A percentile compares a stretch with the other conserved stretches of the same genome.
Evolutionary conservation across 352 stramenopile species (phyloP).

Genomic region (Pythium scleroteichum): DNA sequence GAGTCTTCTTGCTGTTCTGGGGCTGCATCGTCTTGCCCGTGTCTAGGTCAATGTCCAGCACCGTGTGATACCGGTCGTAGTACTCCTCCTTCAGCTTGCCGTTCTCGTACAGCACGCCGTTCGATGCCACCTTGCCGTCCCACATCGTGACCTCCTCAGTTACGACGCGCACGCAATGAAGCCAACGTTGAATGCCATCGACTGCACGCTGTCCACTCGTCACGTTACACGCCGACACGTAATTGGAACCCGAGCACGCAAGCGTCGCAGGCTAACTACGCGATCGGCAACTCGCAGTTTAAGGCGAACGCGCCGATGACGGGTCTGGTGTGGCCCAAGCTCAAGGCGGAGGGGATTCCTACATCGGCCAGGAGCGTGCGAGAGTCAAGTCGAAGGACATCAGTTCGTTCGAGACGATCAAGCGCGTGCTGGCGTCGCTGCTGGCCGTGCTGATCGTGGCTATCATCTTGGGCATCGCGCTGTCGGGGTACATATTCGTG

Average conservation of each 20-base stretch:
- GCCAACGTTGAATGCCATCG: slow-evolving; percentile 60
- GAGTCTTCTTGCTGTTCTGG: slow-evolving; percentile 63
- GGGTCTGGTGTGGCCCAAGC: slow-evolving; percentile 56
- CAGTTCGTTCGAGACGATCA: slow-evolving; percentile 49
- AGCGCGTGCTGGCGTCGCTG: slow-evolving; percentile 51
- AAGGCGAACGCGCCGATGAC: slow-evolving; percentile 48
- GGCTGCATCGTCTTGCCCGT: slow-evolving; percentile 64
- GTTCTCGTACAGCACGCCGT: slow-evolving; percentile 48
- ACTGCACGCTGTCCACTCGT: slow-evolving; percentile 58
- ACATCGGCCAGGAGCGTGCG: slow-evolving; percentile 57
- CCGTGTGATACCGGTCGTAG: slow-evolving; percentile 45
- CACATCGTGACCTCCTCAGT: slow-evolving; percentile 61
- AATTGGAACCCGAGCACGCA: slow-evolving; percentile 69
- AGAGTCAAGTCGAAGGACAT: slow-evolving; percentile 47
- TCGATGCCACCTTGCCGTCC: slow-evolving; percentile 46
- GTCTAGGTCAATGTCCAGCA: slow-evolving; percentile 59
- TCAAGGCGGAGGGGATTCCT: slow-evolving; percentile 63
- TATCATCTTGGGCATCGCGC: slow-evolving; percentile 40
- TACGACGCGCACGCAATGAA: slow-evolving; percentile 75
- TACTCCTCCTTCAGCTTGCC: slow-evolving; percentile 51
- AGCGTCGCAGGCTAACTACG: slow-evolving; percentile 61
- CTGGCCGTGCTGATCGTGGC: slow-evolving; percentile 62
- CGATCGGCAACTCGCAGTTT: slow-evolving; percentile 41
- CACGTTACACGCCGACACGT: slow-evolving; percentile 42
- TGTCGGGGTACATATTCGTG: slow-evolving; percentile 44